Evolutionary conservation across 495 filamentous ascomycete species (phyloP).

Genomic region (Lophiotrema nucula): DNA sequence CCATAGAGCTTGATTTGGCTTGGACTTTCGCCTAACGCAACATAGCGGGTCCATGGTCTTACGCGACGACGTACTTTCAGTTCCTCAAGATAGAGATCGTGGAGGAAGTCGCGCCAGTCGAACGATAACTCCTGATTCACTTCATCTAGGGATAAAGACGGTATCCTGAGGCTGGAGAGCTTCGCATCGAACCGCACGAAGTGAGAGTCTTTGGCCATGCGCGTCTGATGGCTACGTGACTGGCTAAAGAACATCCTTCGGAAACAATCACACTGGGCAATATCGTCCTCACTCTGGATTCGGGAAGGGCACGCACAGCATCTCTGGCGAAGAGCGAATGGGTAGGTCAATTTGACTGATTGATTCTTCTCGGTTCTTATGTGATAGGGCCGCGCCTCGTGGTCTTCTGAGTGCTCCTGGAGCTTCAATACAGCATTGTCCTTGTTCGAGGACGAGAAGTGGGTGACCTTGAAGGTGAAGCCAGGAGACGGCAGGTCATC

Average conservation of each 20-base stretch:
- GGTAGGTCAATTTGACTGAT: too few species aligned
- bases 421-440: background rate
- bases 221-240: background rate
- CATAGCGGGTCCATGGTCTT: background rate
- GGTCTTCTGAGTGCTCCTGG: background rate
- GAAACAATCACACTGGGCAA: background rate
- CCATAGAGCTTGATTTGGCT: background rate
- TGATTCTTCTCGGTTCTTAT: background rate
- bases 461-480: background rate
- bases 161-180: background rate
- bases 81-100: background rate
- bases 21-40: background rate
- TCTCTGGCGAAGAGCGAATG: background rate
- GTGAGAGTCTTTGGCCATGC: background rate
- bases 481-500: background rate
- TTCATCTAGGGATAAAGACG: background rate
- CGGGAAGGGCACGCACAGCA: background rate
- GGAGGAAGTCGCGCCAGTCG: background rate
- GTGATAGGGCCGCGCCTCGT: background rate
- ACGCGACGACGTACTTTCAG: background rate
- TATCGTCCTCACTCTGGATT: background rate
- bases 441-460: constrained; percentile 4
- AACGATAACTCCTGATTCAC: background rate
- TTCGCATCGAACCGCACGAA: background rate
- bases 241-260: background rate